Base-by-base conservation (phyloP, 169 alveolate species). In the Cryptosporidium baileyi region DNA sequence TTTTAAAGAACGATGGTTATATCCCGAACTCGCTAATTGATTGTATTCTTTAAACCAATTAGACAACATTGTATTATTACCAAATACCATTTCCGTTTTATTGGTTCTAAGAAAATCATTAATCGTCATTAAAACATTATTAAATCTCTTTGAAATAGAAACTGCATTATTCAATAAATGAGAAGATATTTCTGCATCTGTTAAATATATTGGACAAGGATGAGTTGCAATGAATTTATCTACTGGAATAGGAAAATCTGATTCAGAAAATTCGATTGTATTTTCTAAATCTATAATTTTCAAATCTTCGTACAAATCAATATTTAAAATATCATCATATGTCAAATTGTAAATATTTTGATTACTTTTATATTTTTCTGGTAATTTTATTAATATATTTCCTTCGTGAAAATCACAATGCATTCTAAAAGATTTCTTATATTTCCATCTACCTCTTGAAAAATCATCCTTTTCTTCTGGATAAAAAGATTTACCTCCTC, bases 281-380 rank as follows among this genome's bases (percentile, higher is more conserved):
- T 74, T 67, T n/a, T 74, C 85, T n/a, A 74, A 40, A 15, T 74
- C 85, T 9, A 74, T 74, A 24, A 74, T 74, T 13, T 74, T 74
- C 0, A 74, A 44, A 17, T 74, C 67, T 0, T 54, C 36, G 41
- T 74, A 74, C 4, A 74, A 26, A 54, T 54, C 43, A 11, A 74
- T 74, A 28, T 74, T 36, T 7, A 74, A 9, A 43, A 74, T 74
- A n/a, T 74, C 85, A 11, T 22, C 19, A 13, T 54, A 57, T 5
- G 85, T 52, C 22, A 74, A 47, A 36, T 74, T 74, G 24, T 52
- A 51, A 1, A 54, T 13, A 19, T 57, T 44, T 5, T 34, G 34
- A 8, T 24, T 54, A 54, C 38, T 26, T 22, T 28, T 54, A 44
- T 26, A 74, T 13, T 36, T 40, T 15, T 57, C 60, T 22, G 85